Evolutionary conservation across 176 grass and related monocot species (phyloP).

Genomic region (Stipa capillata): DNA sequence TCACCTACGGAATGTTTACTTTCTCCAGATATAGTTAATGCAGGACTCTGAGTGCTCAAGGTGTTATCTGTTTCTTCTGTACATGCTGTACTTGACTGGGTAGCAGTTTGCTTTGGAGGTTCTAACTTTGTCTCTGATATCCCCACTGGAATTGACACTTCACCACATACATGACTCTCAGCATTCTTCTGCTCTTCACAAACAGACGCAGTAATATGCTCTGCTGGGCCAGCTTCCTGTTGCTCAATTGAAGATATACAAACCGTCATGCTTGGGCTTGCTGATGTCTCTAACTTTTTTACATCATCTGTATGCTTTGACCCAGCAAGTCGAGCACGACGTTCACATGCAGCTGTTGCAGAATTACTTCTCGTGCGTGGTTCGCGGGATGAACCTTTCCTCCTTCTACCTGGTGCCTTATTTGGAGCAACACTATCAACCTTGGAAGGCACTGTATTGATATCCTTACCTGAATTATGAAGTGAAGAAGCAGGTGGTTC

Average conservation of each 20-base stretch:
- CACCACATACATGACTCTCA: constrained; percentile 2
- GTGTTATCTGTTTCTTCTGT: not conserved
- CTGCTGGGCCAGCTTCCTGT: constrained; percentile 17
- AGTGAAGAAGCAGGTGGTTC: constrained; percentile 16
- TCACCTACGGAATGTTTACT: too few relatives aligned
- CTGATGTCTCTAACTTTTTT: constrained; percentile 24
- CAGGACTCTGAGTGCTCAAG: not conserved
- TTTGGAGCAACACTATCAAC: constrained; percentile 14
- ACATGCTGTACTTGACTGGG: not conserved
- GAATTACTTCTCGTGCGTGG: constrained; percentile 45
- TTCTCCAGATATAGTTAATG: constrained; percentile 16
- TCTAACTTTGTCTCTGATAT: constrained; percentile 5
- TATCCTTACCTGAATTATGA: constrained; percentile 30
- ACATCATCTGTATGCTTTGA: constrained; percentile 43
- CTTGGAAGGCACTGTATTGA: constrained; percentile 17
- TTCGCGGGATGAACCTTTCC: constrained; percentile 44
- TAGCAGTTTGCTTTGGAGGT: not conserved
- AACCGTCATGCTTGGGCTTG: not conserved
- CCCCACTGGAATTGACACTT: not conserved
- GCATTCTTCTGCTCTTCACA: constrained; percentile 12
- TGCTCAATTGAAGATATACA: constrained; percentile 24
- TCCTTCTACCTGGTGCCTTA: constrained; percentile 50
- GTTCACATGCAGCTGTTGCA: constrained; percentile 49
- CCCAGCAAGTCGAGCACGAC: constrained; percentile 41
- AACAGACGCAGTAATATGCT: constrained; percentile 4